These are phyloP conservation scores for Eucalyptus curtisii DNA, from an alignment of 345 rosid species.

Conservation along the genomic window DNA sequence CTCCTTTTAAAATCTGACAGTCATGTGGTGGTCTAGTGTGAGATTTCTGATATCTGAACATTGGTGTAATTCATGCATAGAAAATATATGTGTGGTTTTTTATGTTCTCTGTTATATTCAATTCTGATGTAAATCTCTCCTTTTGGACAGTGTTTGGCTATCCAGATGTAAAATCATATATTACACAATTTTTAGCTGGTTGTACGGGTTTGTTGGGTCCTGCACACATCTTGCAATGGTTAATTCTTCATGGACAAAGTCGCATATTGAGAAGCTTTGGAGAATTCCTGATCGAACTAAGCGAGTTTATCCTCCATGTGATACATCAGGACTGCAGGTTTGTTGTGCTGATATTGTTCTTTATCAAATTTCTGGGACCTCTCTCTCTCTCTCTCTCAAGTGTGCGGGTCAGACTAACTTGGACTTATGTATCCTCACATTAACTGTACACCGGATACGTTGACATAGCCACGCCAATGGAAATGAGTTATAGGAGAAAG, in stretches of 20 bases:
- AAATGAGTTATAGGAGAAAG: neutral
- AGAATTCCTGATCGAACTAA: slow-evolving; percentile 45
- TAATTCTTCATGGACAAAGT: slow-evolving; percentile 91
- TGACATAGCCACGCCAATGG: neutral
- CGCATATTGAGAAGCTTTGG: slow-evolving; percentile 86
- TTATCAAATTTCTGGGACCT: neutral
- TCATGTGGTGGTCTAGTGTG: neutral
- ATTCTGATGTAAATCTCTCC: neutral
- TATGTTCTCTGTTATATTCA: neutral
- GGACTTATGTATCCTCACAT: neutral
- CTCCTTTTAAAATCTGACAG: neutral
- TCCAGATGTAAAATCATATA: slow-evolving; percentile 65
- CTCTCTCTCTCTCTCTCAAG: neutral
- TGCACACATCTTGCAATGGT: slow-evolving; percentile 85
- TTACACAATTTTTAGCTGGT: slow-evolving; percentile 60
- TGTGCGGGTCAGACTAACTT: neutral
- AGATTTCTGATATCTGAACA: neutral
- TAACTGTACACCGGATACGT: neutral
- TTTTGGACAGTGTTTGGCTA: slow-evolving; percentile 57
- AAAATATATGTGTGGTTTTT: neutral
- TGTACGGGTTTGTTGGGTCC: slow-evolving; percentile 87
- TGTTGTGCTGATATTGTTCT: neutral
- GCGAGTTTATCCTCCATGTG: slow-evolving; percentile 92
- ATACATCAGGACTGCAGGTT: slow-evolving; percentile 95
- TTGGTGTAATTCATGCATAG: neutral